These are phyloP conservation scores for Nyssa sinensis DNA, from an alignment of 148 eudicot genomes.

Conservation along the genomic window DNA sequence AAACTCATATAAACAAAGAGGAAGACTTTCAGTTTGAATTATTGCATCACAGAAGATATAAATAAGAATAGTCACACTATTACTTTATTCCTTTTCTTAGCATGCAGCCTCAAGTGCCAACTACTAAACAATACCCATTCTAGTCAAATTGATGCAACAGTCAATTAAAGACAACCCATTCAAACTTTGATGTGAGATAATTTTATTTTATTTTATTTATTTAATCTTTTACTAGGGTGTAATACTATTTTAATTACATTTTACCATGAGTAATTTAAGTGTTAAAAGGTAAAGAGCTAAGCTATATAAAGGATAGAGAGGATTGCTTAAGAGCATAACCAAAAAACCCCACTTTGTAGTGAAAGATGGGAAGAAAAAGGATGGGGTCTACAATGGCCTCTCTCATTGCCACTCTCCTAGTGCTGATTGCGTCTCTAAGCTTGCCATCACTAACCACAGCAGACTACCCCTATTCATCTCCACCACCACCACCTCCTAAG, in stretches of 20 bases:
- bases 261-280: background rate
- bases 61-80: background rate
- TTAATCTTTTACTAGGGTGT: background rate
- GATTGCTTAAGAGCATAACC: slow-evolving; percentile 14
- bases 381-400: slow-evolving; percentile 33
- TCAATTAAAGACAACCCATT: background rate
- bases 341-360: background rate
- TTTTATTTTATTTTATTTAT: background rate
- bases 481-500: slow-evolving; percentile 21
- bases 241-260: background rate
- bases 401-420: slow-evolving; percentile 35
- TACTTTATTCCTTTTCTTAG: background rate
- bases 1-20: too few relatives aligned
- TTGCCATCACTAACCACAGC: slow-evolving; percentile 35
- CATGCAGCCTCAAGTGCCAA: background rate
- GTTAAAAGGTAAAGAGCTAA: background rate
- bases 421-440: slow-evolving; percentile 35
- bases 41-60: background rate
- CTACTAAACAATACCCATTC: background rate
- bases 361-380: slow-evolving; percentile 20
- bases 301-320: slow-evolving; percentile 24
- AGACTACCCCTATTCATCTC: slow-evolving; percentile 36
- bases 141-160: background rate
- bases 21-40: too few relatives aligned
- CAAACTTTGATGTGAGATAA: background rate